Percentiles rank a stretch among this genome's conserved stretches.
Conservation (phyloP, 2,329 filamentous ascomycete genomes). For the Colletotrichum higginsianum region DNA sequence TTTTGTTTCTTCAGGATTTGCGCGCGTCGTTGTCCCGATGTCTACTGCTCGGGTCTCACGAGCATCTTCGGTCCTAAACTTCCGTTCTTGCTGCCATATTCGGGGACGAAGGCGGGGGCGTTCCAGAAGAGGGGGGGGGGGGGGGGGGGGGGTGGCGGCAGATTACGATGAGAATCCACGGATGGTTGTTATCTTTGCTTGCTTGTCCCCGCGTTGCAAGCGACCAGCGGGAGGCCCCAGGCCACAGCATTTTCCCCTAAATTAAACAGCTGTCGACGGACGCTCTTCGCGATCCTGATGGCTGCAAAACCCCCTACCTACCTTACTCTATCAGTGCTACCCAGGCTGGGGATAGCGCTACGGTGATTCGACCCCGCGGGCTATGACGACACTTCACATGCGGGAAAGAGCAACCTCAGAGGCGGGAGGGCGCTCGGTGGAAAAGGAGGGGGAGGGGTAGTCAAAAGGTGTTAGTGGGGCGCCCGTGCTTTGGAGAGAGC, state of each 20-base stretch:
- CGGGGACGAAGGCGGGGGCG: neutral
- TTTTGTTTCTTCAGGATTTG: too few species aligned
- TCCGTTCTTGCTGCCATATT: neutral
- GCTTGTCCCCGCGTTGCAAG: neutral
- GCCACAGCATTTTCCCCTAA: too few species aligned
- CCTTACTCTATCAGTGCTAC: too few species aligned
- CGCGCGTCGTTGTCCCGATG: neutral
- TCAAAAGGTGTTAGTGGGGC: neutral
- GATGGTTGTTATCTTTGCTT: neutral
- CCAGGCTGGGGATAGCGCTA: neutral
- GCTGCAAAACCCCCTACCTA: too few species aligned
- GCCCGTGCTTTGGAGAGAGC: neutral
- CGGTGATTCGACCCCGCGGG: constrained; percentile 10
- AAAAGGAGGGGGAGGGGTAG: constrained; percentile 39
- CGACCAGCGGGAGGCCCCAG: too few species aligned
- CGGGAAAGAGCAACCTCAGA: neutral
- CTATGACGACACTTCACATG: constrained; percentile 42
- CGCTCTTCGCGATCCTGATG: too few species aligned
- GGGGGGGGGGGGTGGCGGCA: neutral
- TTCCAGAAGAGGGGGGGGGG: neutral
- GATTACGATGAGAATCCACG: neutral
- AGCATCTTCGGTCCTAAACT: too few species aligned
- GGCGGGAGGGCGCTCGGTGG: neutral
- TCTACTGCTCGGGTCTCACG: neutral
- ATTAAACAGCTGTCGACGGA: too few species aligned